Evolutionary conservation across 2,329 filamentous ascomycete species (phyloP).

Genomic region (Graphium sp.): DNA sequence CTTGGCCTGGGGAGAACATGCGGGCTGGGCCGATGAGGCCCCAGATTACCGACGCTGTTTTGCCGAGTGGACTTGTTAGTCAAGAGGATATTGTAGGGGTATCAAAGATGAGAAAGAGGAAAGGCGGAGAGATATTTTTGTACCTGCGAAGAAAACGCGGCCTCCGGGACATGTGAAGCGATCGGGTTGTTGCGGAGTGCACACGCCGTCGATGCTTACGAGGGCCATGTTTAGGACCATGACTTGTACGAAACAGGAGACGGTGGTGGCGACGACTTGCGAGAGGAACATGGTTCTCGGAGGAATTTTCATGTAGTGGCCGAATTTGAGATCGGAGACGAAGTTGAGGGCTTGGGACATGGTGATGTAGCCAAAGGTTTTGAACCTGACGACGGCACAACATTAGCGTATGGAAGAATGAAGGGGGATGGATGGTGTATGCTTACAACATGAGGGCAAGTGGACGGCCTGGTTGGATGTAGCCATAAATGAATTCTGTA

Average conservation of each 20-base stretch:
- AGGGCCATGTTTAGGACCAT: constrained; percentile 46
- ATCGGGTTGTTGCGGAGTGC: constrained; percentile 35
- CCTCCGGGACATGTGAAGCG: constrained; percentile 49
- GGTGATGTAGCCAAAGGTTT: constrained; percentile 45
- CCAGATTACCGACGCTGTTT: constrained; percentile 48
- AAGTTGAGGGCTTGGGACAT: constrained; percentile 51
- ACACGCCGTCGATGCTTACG: constrained; percentile 44
- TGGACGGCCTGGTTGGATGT: constrained; percentile 56
- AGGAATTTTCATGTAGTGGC: constrained; percentile 58
- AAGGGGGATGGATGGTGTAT: no score
- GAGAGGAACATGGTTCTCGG: constrained; percentile 49
- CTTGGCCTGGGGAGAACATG: constrained; percentile 44
- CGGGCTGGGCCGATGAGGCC: constrained; percentile 46
- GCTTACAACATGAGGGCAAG: constrained; percentile 55
- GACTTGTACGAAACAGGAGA: constrained; percentile 51
- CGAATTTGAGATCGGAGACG: constrained; percentile 50
- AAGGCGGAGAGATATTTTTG: constrained; percentile 4
- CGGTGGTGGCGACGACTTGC: constrained; percentile 48
- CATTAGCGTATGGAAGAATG: background rate
- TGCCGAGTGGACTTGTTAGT: constrained; percentile 1
- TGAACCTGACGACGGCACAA: constrained; percentile 25
- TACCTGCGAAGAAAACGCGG: constrained; percentile 45
- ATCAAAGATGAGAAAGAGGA: background rate
- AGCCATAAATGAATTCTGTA: constrained; percentile 59
- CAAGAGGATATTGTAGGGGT: no score